Percentiles rank a stretch among this genome's conserved stretches.
These are phyloP conservation scores for Scedosporium aurantiacum DNA, from an alignment of 2,329 filamentous ascomycete species.

Conservation along the genomic window DNA sequence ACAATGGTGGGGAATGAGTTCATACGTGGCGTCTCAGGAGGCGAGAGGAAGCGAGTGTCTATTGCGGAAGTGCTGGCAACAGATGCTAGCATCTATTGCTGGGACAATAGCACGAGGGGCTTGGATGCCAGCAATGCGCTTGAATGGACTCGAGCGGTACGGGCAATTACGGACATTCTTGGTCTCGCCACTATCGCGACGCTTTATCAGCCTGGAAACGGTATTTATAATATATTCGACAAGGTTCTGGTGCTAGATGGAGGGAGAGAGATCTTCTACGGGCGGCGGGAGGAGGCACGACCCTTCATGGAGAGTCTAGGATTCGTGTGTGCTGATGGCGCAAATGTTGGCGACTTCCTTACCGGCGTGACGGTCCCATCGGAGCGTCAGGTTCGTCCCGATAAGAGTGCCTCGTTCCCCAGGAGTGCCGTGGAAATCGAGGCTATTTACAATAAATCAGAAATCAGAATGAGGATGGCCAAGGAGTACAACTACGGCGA, in stretches of 20 bases:
- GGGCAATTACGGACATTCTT: constrained; percentile 52
- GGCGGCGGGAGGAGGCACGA: constrained; percentile 43
- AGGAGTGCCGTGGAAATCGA: constrained; percentile 33
- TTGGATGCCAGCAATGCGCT: constrained; percentile 52
- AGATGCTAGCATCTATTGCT: constrained; percentile 48
- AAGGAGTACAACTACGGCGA: constrained; percentile 47
- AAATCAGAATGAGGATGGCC: constrained; percentile 37
- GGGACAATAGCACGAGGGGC: constrained; percentile 58
- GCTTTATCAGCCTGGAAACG: constrained; percentile 59
- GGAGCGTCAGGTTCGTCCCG: constrained; percentile 49
- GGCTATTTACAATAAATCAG: constrained; percentile 38
- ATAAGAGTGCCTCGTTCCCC: constrained; percentile 29
- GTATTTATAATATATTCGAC: constrained; percentile 59
- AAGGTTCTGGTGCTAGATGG: constrained; percentile 59
- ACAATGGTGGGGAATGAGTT: constrained; percentile 60
- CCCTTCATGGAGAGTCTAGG: constrained; percentile 56
- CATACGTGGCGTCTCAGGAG: constrained; percentile 55
- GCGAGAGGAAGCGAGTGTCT: constrained; percentile 58
- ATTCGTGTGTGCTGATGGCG: constrained; percentile 49
- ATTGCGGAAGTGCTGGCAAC: constrained; percentile 54
- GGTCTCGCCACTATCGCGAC: constrained; percentile 52
- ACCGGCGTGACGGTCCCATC: constrained; percentile 57
- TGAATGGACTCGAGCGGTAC: constrained; percentile 48
- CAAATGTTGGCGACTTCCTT: constrained; percentile 55
- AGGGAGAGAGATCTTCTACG: constrained; percentile 56